A percentile compares a stretch with the other conserved stretches of the same genome.
Conservation (phyloP, 2,329 filamentous ascomycete genomes). For the Lomentospora prolificans region DNA sequence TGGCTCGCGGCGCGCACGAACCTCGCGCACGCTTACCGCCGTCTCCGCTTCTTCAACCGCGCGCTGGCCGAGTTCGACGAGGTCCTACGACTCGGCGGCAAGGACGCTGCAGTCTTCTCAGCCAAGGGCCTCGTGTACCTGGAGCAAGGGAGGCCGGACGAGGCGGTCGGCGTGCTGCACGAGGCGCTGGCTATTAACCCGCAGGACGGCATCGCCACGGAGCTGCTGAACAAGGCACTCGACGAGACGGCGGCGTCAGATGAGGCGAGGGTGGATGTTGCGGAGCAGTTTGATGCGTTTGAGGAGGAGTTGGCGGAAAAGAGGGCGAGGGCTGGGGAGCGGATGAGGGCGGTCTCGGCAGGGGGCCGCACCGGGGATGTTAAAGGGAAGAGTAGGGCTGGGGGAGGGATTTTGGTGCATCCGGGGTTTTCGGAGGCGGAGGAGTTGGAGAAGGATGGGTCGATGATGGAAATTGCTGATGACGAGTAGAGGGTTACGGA, state of each 20-base stretch:
- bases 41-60: slow-evolving; percentile 56
- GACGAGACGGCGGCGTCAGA: slow-evolving; percentile 46
- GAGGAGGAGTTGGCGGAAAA: slow-evolving; percentile 41
- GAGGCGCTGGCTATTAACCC: slow-evolving; percentile 71
- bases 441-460: slow-evolving; percentile 30
- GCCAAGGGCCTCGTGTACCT: slow-evolving; percentile 79
- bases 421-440: slow-evolving; percentile 22
- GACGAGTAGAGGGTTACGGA: slow-evolving; percentile 28
- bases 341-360: background rate
- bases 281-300: slow-evolving; percentile 36
- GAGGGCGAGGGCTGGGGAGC: slow-evolving; percentile 32
- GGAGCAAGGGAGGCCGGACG: slow-evolving; percentile 62
- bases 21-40: slow-evolving; percentile 76
- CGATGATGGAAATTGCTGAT: slow-evolving; percentile 48
- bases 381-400: slow-evolving; percentile 37
- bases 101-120: slow-evolving; percentile 67
- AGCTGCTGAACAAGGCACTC: slow-evolving; percentile 63
- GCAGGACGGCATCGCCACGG: slow-evolving; percentile 73
- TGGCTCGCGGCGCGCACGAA: slow-evolving; percentile 83
- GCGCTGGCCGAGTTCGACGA: slow-evolving; percentile 78
- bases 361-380: slow-evolving; percentile 15
- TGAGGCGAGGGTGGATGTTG: slow-evolving; percentile 34
- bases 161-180: slow-evolving; percentile 74
- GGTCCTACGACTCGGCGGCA: slow-evolving; percentile 72
- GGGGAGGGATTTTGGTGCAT: slow-evolving; percentile 20